Evolutionary conservation across 2,329 filamentous ascomycete genomes (phyloP), one percentile per base, ranked within the genome.

Genomic region (Blastomyces parvus): DNA sequence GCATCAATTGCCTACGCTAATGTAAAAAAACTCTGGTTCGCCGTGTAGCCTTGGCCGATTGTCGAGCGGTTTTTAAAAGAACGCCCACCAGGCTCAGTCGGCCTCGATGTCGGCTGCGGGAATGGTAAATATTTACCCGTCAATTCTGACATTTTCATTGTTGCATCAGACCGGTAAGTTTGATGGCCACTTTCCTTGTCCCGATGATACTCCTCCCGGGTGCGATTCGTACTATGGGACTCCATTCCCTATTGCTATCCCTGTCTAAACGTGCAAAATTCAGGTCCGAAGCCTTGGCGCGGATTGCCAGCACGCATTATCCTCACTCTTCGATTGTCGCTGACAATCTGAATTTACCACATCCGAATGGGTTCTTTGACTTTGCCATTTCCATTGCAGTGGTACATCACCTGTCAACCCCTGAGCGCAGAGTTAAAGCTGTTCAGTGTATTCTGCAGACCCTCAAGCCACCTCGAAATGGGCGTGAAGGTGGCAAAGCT

Each of bases 361-460:
- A 96, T 74, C 88, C 85, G 13, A 64, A 73, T 66, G 61, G 44
- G 13, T 50, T 58, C 70, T 89, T 89, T 73, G 93, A 97, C 76
- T 97, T 97, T 74, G 91, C 86, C 63, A 94, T 97, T 68, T 94
- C 88, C 70, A 92, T 99, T 70, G 94, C 94, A 58, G 94, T 97
- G 13, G 81, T 97, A 40, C 94, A 97, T 78, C 94, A 99, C 78
- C 81, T 97, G 61, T 95, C 91, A 17, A 96, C 92, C 6, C 80
- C 81, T 13, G 82, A 81, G 59, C 83, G 94, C 63, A 84, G 94
- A 59, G 79, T 88, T 44, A 86, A 88, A 66, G 91, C 89, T 36
- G 84, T 97, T 22, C 77, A 79, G 58, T 83, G 84, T 50, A 84
- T 97, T 59, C 78, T 97, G 67, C 82, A 84, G 60, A 86, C 87